phyloP scores from a whole-genome alignment of 129 eudicot genomes.

The Kitagawia praeruptora region DNA sequence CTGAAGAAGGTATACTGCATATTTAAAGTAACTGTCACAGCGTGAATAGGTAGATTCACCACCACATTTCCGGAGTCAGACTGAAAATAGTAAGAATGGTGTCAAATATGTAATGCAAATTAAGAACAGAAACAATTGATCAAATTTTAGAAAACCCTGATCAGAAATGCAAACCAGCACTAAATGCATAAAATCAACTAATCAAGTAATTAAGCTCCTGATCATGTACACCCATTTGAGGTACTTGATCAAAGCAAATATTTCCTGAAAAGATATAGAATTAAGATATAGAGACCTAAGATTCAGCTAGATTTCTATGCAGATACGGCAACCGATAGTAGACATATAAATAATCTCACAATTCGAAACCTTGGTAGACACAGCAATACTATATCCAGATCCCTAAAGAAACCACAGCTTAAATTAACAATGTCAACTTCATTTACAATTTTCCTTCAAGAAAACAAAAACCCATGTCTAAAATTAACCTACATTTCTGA shows the following conservation, averaged over 20 bases:
- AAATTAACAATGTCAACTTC: slow-evolving; percentile 22
- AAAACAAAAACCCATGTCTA: background rate
- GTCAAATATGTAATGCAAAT: background rate
- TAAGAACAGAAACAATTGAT: background rate
- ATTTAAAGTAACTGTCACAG: background rate
- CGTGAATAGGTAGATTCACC: background rate
- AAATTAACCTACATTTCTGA: slow-evolving; percentile 12
- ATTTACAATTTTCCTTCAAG: slow-evolving; percentile 2
- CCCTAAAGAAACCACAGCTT: slow-evolving; percentile 28
- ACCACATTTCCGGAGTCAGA: background rate
- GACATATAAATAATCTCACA: background rate
- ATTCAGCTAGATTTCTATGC: background rate
- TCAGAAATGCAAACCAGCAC: background rate
- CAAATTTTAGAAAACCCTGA: background rate
- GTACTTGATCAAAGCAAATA: background rate
- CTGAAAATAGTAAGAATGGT: background rate
- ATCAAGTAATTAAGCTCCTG: background rate
- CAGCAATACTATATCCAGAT: slow-evolving; percentile 26
- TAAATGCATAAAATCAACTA: background rate
- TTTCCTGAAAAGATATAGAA: background rate
- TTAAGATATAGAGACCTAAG: background rate
- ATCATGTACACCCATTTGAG: background rate
- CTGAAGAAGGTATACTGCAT: background rate
- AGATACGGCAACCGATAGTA: background rate
- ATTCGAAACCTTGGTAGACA: slow-evolving; percentile 7